These are phyloP conservation scores for Monosporascus sp. DNA, from an alignment of 2,329 filamentous ascomycete genomes.

Conservation along the genomic window DNA sequence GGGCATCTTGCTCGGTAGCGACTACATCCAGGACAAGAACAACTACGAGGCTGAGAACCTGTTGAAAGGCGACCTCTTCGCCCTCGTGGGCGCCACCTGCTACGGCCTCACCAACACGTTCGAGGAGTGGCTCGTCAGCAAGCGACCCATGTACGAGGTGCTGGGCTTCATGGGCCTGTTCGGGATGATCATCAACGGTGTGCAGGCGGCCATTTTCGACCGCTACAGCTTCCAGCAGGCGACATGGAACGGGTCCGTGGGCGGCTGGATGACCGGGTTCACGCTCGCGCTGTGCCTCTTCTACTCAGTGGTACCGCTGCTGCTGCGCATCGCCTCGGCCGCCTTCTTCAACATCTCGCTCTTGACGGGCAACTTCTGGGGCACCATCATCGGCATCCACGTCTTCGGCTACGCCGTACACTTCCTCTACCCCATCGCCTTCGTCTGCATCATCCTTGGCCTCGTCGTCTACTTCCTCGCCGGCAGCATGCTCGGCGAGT, in stretches of 20 bases:
- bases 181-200: slow-evolving; percentile 85
- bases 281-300: slow-evolving; percentile 79
- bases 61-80: slow-evolving; percentile 90
- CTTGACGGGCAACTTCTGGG: slow-evolving; percentile 95
- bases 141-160: slow-evolving; percentile 85
- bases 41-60: slow-evolving; percentile 63
- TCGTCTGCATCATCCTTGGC: slow-evolving; percentile 84
- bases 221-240: slow-evolving; percentile 63
- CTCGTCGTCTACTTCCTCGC: slow-evolving; percentile 84
- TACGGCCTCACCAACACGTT: slow-evolving; percentile 90
- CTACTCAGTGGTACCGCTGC: slow-evolving; percentile 79
- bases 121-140: slow-evolving; percentile 90
- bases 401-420: slow-evolving; percentile 79
- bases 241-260: slow-evolving; percentile 62
- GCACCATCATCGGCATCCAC: slow-evolving; percentile 82
- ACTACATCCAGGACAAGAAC: slow-evolving; percentile 76
- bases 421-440: slow-evolving; percentile 92
- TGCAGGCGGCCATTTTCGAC: slow-evolving; percentile 89
- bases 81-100: slow-evolving; percentile 79
- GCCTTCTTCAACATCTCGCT: slow-evolving; percentile 97
- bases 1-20: slow-evolving; percentile 79
- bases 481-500: slow-evolving; percentile 77
- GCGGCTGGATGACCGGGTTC: slow-evolving; percentile 84
- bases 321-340: slow-evolving; percentile 84
- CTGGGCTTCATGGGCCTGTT: slow-evolving; percentile 86